These are phyloP conservation scores for Emergomyces africanus DNA, from an alignment of 2,329 filamentous ascomycete genomes.

Conservation along the genomic window DNA sequence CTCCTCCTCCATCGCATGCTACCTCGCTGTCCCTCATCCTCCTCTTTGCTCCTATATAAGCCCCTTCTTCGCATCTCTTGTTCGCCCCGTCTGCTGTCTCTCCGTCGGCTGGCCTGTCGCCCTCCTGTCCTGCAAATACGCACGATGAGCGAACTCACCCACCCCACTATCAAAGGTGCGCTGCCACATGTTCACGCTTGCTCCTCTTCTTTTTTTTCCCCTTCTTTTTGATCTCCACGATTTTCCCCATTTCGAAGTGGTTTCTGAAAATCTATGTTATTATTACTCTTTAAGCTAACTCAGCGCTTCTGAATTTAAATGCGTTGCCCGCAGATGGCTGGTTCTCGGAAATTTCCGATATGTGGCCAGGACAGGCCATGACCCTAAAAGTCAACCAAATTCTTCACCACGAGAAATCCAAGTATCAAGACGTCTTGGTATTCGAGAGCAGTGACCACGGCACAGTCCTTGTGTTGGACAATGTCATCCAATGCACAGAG, in stretches of 20 bases:
- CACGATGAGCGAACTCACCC: slow-evolving; percentile 57
- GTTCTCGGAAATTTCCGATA: slow-evolving; percentile 97
- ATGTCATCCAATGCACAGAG: slow-evolving; percentile 98
- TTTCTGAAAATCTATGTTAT: not conserved
- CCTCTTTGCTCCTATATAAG: not conserved
- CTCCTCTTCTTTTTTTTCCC: not conserved
- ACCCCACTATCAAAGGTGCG: slow-evolving; percentile 65
- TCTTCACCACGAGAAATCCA: slow-evolving; percentile 96
- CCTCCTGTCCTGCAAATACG: not conserved
- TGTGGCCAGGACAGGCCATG: slow-evolving; percentile 99
- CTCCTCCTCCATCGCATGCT: not conserved
- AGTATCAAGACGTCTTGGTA: slow-evolving; percentile 98
- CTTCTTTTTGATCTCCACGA: not conserved
- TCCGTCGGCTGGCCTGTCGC: not conserved
- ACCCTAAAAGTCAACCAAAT: slow-evolving; percentile 96
- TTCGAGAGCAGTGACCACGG: slow-evolving; percentile 98
- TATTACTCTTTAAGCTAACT: not conserved
- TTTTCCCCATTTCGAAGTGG: not conserved
- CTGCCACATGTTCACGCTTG: too few relatives aligned
- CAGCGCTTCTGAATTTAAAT: not conserved
- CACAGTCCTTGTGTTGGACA: slow-evolving; percentile 92
- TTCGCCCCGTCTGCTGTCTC: not conserved
- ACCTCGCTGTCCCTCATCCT: not conserved
- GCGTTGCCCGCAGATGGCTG: slow-evolving; percentile 65
- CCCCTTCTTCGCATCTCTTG: not conserved